Percentiles rank a stretch among this genome's conserved stretches.
These are phyloP conservation scores for Alternaria consortialis DNA, from an alignment of 2,329 filamentous ascomycete genomes.

Conservation along the genomic window DNA sequence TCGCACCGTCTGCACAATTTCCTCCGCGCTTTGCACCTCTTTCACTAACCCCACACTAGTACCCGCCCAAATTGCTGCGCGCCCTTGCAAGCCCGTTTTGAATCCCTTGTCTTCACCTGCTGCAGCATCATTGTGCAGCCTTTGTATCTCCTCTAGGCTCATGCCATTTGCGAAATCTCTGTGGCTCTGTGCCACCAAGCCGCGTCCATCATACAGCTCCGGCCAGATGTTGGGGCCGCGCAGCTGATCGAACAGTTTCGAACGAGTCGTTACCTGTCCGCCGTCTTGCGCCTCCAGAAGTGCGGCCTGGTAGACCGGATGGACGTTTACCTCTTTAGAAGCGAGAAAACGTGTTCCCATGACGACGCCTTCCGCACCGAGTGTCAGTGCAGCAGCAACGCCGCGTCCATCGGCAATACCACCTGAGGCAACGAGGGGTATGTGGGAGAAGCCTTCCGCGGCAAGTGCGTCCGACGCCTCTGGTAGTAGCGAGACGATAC, in stretches of 20 bases:
- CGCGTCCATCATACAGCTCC: slow-evolving; percentile 64
- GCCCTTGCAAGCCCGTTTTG: slow-evolving; percentile 60
- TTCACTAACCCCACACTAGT: slow-evolving; percentile 68
- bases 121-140: slow-evolving; percentile 57
- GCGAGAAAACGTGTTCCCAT: slow-evolving; percentile 74
- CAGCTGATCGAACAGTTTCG: slow-evolving; percentile 62
- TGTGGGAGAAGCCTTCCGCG: slow-evolving; percentile 32
- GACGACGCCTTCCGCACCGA: slow-evolving; percentile 64
- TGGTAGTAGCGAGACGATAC: slow-evolving; percentile 66
- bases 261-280: slow-evolving; percentile 59
- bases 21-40: slow-evolving; percentile 58
- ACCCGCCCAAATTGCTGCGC: slow-evolving; percentile 66
- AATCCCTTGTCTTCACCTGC: slow-evolving; percentile 60
- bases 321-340: slow-evolving; percentile 56
- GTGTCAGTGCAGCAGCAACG: slow-evolving; percentile 64
- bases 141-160: slow-evolving; percentile 55
- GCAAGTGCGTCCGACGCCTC: slow-evolving; percentile 63
- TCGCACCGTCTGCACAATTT: slow-evolving; percentile 59
- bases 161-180: slow-evolving; percentile 51
- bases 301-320: slow-evolving; percentile 56
- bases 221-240: slow-evolving; percentile 68
- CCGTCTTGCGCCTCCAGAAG: slow-evolving; percentile 60
- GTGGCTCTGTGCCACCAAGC: slow-evolving; percentile 64
- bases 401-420: slow-evolving; percentile 69
- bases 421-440: slow-evolving; percentile 64